Evolutionary conservation across 208 protist species (phyloP).

Genomic region (Acanthamoeba castellanii): DNA sequence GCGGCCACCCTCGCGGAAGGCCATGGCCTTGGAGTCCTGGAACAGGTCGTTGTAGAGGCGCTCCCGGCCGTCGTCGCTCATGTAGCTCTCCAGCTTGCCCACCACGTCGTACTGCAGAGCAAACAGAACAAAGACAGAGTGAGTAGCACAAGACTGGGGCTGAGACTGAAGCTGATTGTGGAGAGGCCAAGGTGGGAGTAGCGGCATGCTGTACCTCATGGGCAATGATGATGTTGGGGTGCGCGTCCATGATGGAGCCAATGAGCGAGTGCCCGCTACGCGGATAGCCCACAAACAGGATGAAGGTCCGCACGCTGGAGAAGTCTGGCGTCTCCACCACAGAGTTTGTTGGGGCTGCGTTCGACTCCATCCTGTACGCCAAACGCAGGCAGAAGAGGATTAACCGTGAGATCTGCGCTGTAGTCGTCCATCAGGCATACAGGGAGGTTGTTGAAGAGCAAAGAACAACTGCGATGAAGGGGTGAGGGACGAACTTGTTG

Average conservation of each 20-base stretch:
- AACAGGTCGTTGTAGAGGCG: conserved; percentile 20
- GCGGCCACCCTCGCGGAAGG: conserved; percentile 41
- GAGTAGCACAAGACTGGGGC: not conserved
- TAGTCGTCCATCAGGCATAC: too few relatives aligned
- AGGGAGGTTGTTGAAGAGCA: too few relatives aligned
- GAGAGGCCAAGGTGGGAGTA: not conserved
- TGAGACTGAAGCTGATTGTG: not conserved
- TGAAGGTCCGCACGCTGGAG: not conserved
- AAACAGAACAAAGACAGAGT: not conserved
- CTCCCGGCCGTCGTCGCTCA: not conserved
- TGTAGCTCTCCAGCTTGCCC: conserved; percentile 8
- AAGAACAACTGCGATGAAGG: too few relatives aligned
- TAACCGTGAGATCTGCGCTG: too few relatives aligned
- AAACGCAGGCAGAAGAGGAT: too few relatives aligned
- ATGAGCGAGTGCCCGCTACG: conserved; percentile 28
- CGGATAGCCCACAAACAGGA: conserved; percentile 28
- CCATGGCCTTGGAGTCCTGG: conserved; percentile 11
- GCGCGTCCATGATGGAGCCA: conserved; percentile 25
- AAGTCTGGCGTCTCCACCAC: conserved; percentile 16
- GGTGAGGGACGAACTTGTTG: too few relatives aligned
- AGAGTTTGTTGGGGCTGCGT: too few relatives aligned
- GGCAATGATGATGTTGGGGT: conserved; percentile 58
- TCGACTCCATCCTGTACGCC: too few relatives aligned
- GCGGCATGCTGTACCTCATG: not conserved
- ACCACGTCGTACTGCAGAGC: not conserved